A percentile compares a stretch with the other conserved stretches of the same genome.
Conservation (phyloP, 108 stramenopile species). For the Conticribra weissflogii region DNA sequence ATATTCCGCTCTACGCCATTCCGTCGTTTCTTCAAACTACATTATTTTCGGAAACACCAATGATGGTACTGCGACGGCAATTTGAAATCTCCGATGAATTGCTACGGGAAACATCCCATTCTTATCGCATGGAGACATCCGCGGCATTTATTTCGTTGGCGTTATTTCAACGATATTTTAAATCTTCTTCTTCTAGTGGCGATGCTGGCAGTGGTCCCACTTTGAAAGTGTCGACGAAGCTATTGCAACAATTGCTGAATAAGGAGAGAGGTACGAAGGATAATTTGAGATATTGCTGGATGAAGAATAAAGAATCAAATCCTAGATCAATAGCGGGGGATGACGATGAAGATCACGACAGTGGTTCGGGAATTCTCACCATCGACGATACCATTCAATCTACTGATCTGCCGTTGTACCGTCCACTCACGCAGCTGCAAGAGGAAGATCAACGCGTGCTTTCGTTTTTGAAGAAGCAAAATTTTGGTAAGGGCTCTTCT, state of each 20-base stretch:
- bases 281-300: slow-evolving; percentile 35
- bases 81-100: slow-evolving; percentile 35
- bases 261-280: not conserved
- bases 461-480: slow-evolving; percentile 7
- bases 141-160: slow-evolving; percentile 40
- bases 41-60: too few species aligned
- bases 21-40: slow-evolving; percentile 6
- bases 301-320: not conserved
- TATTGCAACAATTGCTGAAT: slow-evolving; percentile 22
- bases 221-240: slow-evolving; percentile 13
- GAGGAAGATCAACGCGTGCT: slow-evolving; percentile 32
- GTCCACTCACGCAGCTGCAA: slow-evolving; percentile 24
- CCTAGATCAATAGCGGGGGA: too few species aligned
- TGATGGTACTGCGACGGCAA: not conserved
- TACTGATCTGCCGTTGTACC: slow-evolving; percentile 25
- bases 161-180: slow-evolving; percentile 37
- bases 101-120: slow-evolving; percentile 35
- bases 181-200: not conserved
- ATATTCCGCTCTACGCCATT: slow-evolving; percentile 39
- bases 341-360: too few species aligned
- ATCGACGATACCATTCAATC: slow-evolving; percentile 25
- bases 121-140: slow-evolving; percentile 35
- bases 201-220: slow-evolving; percentile 10
- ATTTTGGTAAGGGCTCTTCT: slow-evolving; percentile 10
- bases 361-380: too few species aligned